Conservation (phyloP, 2,329 filamentous ascomycete genomes). For the Coniella vitis region DNA sequence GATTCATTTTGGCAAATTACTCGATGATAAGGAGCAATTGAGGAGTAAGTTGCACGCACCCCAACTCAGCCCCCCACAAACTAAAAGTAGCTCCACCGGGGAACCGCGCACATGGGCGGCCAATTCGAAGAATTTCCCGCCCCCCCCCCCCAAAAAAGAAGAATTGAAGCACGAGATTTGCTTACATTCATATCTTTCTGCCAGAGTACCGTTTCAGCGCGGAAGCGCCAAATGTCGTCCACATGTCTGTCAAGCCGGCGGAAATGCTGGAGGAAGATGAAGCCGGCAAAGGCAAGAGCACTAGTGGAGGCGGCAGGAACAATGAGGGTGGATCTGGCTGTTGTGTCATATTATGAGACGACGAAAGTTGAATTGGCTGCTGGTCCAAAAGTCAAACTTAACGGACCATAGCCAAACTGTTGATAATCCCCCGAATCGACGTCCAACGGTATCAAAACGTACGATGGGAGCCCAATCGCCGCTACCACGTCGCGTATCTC, state of each 20-base stretch:
- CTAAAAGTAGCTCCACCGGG: no score
- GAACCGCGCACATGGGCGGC: no score
- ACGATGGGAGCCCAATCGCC: no score
- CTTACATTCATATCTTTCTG: background rate
- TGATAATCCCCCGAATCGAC: no score
- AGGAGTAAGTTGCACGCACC: conserved; percentile 55
- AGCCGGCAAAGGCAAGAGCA: conserved; percentile 57
- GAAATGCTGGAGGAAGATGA: conserved; percentile 78
- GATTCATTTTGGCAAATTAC: conserved; percentile 84
- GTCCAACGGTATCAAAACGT: no score
- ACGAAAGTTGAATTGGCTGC: no score
- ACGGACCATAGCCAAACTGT: no score
- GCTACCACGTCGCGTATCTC: no score
- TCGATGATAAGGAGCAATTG: conserved; percentile 81
- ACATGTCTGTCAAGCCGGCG: conserved; percentile 87
- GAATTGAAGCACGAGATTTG: background rate
- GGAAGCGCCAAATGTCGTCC: conserved; percentile 76
- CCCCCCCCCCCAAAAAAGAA: no score
- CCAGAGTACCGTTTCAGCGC: conserved; percentile 73
- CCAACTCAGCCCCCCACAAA: background rate
- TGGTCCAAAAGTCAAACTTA: no score
- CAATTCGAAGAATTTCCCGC: background rate
- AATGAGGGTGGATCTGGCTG: conserved; percentile 37
- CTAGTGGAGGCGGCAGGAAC: conserved; percentile 32
- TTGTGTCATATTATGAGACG: conserved; percentile 44